These are phyloP conservation scores for Tuctoria greenei DNA, from an alignment of 176 grass and related monocot species.

Conservation along the genomic window DNA sequence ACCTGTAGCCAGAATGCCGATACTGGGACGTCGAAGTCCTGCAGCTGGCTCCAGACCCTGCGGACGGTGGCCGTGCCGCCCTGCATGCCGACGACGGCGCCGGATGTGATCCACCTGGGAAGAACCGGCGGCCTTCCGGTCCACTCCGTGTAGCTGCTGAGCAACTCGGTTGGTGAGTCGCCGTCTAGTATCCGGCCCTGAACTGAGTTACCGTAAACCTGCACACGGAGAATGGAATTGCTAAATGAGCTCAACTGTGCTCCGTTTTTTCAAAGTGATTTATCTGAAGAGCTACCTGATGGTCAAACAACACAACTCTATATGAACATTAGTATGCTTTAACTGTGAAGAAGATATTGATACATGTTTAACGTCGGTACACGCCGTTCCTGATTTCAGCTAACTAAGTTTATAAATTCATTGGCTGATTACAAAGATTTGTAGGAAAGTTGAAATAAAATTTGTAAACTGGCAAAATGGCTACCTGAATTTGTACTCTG, in stretches of 20 bases:
- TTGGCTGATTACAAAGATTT: background rate
- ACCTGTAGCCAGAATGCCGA: conserved; percentile 96
- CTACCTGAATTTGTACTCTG: conserved; percentile 91
- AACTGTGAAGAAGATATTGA: background rate
- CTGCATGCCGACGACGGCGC: conserved; percentile 85
- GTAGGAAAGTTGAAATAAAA: no score
- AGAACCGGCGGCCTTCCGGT: conserved; percentile 78
- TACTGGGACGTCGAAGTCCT: conserved; percentile 69
- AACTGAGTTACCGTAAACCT: conserved; percentile 59
- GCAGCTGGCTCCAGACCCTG: conserved; percentile 65
- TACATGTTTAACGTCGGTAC: background rate
- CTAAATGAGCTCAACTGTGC: background rate
- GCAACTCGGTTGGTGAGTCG: conserved; percentile 59
- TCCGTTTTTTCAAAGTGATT: background rate
- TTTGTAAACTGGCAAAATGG: background rate
- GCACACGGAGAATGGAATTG: background rate
- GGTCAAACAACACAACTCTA: background rate
- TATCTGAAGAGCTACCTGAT: background rate
- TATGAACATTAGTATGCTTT: background rate
- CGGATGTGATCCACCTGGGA: conserved; percentile 82
- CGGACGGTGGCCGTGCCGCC: conserved; percentile 71
- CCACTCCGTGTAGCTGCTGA: conserved; percentile 67
- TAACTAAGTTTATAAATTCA: background rate
- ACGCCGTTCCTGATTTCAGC: background rate
- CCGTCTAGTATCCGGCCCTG: conserved; percentile 72